Evolutionary conservation across 1,284 basidiomycete genomes (phyloP).

Genomic region (Melampsora larici-populina): DNA sequence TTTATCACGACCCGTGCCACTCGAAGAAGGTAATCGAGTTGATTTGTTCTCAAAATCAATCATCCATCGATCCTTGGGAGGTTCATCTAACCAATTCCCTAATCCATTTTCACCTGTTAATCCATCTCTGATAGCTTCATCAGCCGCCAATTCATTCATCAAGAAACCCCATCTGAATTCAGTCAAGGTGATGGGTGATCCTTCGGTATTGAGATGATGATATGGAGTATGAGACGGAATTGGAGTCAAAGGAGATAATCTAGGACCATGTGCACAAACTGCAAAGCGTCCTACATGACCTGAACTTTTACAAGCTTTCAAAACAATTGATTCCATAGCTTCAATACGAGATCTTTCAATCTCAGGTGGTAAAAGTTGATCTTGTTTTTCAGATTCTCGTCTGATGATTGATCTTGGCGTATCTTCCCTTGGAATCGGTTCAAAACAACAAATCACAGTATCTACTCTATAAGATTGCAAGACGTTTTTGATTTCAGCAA

Average conservation of each 20-base stretch:
- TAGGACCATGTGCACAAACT: conserved; percentile 1
- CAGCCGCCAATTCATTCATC: conserved; percentile 37
- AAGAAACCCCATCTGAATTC: conserved; percentile 39
- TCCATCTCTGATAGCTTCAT: conserved; percentile 9
- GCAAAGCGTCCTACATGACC: conserved; percentile 18
- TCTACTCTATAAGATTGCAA: conserved; percentile 36
- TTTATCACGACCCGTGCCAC: not conserved
- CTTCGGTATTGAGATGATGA: not conserved
- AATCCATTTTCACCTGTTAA: conserved; percentile 18
- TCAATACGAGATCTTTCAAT: conserved; percentile 30
- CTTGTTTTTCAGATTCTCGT: conserved; percentile 12
- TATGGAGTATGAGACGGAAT: not conserved
- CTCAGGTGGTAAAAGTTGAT: conserved; percentile 3
- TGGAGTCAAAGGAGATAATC: not conserved
- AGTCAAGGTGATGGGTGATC: conserved; percentile 5
- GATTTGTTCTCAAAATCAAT: conserved; percentile 8
- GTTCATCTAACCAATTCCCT: conserved; percentile 32
- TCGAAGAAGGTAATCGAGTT: not conserved
- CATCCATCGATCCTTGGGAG: conserved; percentile 1
- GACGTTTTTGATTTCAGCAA: conserved; percentile 30
- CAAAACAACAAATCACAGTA: conserved; percentile 33
- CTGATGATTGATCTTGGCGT: not conserved
- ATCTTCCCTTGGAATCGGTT: conserved; percentile 9
- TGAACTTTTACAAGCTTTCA: conserved; percentile 13
- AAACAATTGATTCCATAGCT: conserved; percentile 17